Evolutionary conservation across 371 early-diverging fungal genomes (phyloP), one percentile per base, ranked within the genome.

Genomic region (Syncephalastrum sp.): DNA sequence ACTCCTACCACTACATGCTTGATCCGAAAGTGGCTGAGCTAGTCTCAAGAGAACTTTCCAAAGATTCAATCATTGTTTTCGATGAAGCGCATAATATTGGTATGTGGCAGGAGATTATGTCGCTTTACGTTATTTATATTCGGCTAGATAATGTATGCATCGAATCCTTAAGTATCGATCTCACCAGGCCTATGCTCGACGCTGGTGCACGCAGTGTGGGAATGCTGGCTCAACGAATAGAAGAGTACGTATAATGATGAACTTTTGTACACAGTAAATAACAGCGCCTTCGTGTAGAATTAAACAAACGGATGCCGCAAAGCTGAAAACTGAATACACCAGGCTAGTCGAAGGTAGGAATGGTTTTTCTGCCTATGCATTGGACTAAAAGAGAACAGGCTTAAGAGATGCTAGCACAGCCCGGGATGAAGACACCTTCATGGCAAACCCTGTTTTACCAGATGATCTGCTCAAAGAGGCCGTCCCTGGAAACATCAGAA

Each of bases 61-160:
- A 89, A 68, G 94, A 99, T 58, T 85, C 90, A 54, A 96, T 99
- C 54, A 94, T 99, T 5, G 95, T 99, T 4, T 99, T 99, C 83
- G 99, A 99, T 77, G 99, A 99, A 70, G 99, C 99, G 3, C 99
- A 99, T 80, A 99, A 99, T 69, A 99, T 99, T 57, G 98, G 95
- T 88, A 82, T n/a, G 57, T 12, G n/a, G 15, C 45, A 21, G 33
- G 25, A 15, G 14, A 47, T 42, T n/a, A 19, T 5, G 38, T n/a
- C 16, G 21, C 16, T 27, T 53, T 0, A 5, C 10, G 6, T 59
- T 50, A 3, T 24, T 29, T 10, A 24, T 53, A 21, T 33, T 19
- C 33, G 29, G 52, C 42, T 67, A 89, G 97, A 97, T 75, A 96
- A 95, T 77, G 97, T 96, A 5, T 99, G 99, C 74, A 97, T 99